Evolutionary conservation across 805 yeast species (phyloP).

Genomic region (Wickerhamiella alocasiicola): DNA sequence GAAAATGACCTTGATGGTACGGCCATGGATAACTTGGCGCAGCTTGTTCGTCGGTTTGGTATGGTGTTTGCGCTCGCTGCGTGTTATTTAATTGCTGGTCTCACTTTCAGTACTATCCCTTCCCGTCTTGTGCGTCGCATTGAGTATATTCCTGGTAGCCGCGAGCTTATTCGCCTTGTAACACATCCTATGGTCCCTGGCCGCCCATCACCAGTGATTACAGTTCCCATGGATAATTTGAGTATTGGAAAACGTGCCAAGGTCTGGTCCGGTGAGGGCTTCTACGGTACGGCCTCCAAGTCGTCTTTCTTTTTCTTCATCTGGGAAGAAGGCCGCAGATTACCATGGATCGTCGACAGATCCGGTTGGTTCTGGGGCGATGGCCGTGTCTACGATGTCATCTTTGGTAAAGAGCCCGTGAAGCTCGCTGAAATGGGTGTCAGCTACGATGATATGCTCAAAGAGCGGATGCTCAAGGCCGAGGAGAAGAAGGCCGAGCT

Average conservation of each 20-base stretch:
- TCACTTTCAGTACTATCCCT: slow-evolving; percentile 43
- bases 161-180: slow-evolving; percentile 48
- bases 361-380: slow-evolving; percentile 90
- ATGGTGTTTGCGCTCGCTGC: slow-evolving; percentile 29
- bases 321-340: slow-evolving; percentile 41
- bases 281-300: slow-evolving; percentile 70
- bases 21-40: slow-evolving; percentile 29
- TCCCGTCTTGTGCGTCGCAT: slow-evolving; percentile 61
- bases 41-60: slow-evolving; percentile 28
- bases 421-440: slow-evolving; percentile 64
- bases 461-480: slow-evolving; percentile 36
- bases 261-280: slow-evolving; percentile 79
- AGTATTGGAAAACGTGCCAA: slow-evolving; percentile 48
- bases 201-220: slow-evolving; percentile 59
- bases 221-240: slow-evolving; percentile 47
- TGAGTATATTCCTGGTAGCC: slow-evolving; percentile 50
- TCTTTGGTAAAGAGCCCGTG: slow-evolving; percentile 72
- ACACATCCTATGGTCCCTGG: slow-evolving; percentile 70
- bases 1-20: slow-evolving; percentile 40
- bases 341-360: slow-evolving; percentile 71
- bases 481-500: slow-evolving; percentile 39
- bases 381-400: slow-evolving; percentile 67
- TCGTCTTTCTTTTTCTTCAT: slow-evolving; percentile 62
- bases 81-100: slow-evolving; percentile 32
- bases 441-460: slow-evolving; percentile 47